These are phyloP conservation scores for Colletotrichum musae DNA, from an alignment of 2,329 filamentous ascomycete species.

Conservation along the genomic window DNA sequence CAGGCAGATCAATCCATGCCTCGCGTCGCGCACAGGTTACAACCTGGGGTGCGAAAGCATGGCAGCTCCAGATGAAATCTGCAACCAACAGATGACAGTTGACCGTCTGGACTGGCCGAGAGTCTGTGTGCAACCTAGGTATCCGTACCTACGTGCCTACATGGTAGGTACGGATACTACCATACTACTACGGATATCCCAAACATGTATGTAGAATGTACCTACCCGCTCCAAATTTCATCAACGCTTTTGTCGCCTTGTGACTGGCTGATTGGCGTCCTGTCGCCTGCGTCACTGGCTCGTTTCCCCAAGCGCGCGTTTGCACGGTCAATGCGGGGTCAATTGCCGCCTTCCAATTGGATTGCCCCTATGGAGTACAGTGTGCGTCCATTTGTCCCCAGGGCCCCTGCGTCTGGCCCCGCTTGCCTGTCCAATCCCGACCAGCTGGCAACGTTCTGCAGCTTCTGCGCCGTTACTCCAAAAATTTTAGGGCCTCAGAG, in stretches of 20 bases:
- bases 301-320: conserved; percentile 42
- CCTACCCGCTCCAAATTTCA: too few species aligned
- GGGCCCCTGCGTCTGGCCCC: conserved; percentile 21
- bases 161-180: too few species aligned
- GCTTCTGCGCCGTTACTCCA: conserved; percentile 6
- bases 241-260: conserved; percentile 7
- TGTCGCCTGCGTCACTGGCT: conserved; percentile 2
- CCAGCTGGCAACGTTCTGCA: conserved; percentile 28
- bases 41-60: conserved; percentile 1
- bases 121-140: neutral
- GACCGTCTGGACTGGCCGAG: neutral
- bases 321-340: conserved; percentile 17
- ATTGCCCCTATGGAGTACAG: neutral
- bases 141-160: too few species aligned
- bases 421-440: conserved; percentile 31
- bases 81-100: conserved; percentile 33
- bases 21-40: conserved; percentile 15
- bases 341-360: conserved; percentile 23
- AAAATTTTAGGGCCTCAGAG: conserved; percentile 14
- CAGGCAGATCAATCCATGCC: conserved; percentile 5
- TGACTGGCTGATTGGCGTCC: conserved; percentile 2
- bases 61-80: conserved; percentile 21
- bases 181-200: too few species aligned
- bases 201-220: too few species aligned
- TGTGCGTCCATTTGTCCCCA: neutral